phyloP scores from a whole-genome alignment of 495 filamentous ascomycete genomes.

The Ramalina peruviana region DNA sequence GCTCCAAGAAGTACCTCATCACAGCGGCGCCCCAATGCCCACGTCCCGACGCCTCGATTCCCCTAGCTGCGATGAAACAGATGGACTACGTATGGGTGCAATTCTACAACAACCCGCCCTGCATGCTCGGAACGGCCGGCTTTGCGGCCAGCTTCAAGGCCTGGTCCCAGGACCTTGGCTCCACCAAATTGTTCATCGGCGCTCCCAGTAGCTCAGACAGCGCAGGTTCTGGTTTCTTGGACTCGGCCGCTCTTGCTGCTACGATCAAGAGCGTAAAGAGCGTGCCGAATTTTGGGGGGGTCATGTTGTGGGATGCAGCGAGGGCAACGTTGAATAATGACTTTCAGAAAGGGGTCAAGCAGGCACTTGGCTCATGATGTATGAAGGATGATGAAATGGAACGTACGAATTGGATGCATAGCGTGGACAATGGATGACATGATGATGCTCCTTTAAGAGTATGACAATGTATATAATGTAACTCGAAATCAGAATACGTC shows the following conservation, averaged over 20 bases:
- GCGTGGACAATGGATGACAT: no score
- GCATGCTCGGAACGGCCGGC: conserved; percentile 14
- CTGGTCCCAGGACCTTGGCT: conserved; percentile 30
- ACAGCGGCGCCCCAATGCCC: conserved; percentile 44
- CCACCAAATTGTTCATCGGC: conserved; percentile 36
- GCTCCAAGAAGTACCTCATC: conserved; percentile 37
- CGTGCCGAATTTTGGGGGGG: conserved; percentile 30
- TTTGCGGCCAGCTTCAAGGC: conserved; percentile 25
- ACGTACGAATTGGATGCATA: no score
- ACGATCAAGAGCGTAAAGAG: conserved; percentile 19
- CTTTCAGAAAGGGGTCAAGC: not conserved
- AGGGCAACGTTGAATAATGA: conserved; percentile 14
- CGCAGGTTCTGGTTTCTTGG: conserved; percentile 32
- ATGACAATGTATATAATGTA: no score
- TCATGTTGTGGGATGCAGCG: conserved; percentile 41
- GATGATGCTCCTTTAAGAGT: no score
- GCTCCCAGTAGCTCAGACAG: conserved; percentile 26
- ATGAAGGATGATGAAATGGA: no score
- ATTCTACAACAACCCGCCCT: conserved; percentile 32
- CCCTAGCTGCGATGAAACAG: conserved; percentile 19
- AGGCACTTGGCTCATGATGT: not conserved
- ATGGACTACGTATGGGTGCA: conserved; percentile 33
- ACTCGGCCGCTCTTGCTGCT: conserved; percentile 22
- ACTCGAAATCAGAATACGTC: no score
- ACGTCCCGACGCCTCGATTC: conserved; percentile 40